Evolutionary conservation across 2,329 filamentous ascomycete species (phyloP), one percentile per base, ranked within the genome.

Genomic region (Nannizzia gypsea): DNA sequence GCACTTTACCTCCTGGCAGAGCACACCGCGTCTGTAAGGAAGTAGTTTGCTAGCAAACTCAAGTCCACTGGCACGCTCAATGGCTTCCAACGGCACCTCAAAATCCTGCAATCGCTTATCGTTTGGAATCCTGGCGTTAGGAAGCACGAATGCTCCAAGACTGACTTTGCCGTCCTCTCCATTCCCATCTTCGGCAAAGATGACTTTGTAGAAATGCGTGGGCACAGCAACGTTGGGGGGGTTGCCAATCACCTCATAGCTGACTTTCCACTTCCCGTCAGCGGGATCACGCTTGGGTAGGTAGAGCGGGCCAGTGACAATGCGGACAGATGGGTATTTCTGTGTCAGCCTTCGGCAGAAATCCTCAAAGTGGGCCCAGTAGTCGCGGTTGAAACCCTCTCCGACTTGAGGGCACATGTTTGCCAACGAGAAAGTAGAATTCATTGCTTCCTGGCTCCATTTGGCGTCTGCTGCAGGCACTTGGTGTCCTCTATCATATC

Each of bases 381-480:
- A 99, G 77, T 99, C 93, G 57, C 93, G 83, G 77, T 99, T 99
- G 81, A 99, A 99, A 61, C 93, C 93, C 71, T 96, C 90, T 66
- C 93, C 93, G 31, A 99, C 93, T 77, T 99, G 93, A 34, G 93
- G 93, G 71, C 91, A 96, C 91, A 99, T 99, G 77, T 99, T 99
- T 71, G 82, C 87, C 60, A 99, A 81, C 69, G 84, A 86, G 71
- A 99, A 99, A 1, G 93, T 99, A 61, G 89, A 89, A 75, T 99
- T 85, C 90, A 99, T 96, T 64, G 93, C 91, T 38, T 82, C 74
- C 75, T 99, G 93, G 64, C 85, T 89, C 91, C 93, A 99, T 77
- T 95, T 95, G 60, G 88, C 89, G 75, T 99, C 93, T 44, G 93
- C 93, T 4, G 93, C 93, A 8, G 93, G 93, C 8, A 97, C 92